phyloP scores from a whole-genome alignment of 164 flowering plant genomes.

The Warburgia ugandensis region DNA sequence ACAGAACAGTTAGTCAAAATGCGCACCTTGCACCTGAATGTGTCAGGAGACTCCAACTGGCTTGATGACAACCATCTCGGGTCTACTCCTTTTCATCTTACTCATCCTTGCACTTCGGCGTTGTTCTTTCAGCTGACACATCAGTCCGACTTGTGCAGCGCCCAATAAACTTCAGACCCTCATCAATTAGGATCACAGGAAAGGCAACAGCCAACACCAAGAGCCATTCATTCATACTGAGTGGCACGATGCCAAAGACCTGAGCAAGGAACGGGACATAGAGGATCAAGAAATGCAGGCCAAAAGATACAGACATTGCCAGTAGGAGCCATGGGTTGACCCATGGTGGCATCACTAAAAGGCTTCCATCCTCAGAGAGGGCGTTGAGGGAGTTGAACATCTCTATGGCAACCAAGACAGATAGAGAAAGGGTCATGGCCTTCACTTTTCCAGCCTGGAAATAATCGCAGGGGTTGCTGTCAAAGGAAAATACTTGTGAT shows the following conservation, averaged over 20 bases:
- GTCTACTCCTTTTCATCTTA: too few relatives aligned
- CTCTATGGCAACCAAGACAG: constrained; percentile 82
- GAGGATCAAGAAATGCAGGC: constrained; percentile 70
- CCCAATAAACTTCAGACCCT: constrained; percentile 69
- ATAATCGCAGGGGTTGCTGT: constrained; percentile 67
- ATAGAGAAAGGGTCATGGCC: constrained; percentile 77
- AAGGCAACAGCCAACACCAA: constrained; percentile 61
- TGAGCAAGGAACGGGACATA: constrained; percentile 78
- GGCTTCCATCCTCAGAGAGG: constrained; percentile 72
- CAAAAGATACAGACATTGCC: constrained; percentile 81
- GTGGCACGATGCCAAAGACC: constrained; percentile 80
- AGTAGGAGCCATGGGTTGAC: constrained; percentile 74
- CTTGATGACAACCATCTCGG: too few relatives aligned
- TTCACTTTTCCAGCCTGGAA: constrained; percentile 75
- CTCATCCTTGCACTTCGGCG: constrained; percentile 11
- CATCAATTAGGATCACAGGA: constrained; percentile 73
- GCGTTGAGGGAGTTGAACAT: constrained; percentile 92
- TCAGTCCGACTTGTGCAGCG: constrained; percentile 33
- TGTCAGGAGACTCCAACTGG: too few relatives aligned
- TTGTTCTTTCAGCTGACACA: not conserved
- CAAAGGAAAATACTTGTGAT: constrained; percentile 39
- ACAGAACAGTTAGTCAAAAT: too few relatives aligned
- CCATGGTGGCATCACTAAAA: constrained; percentile 82
- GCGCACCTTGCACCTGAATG: too few relatives aligned
- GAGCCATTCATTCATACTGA: constrained; percentile 77